phyloP scores from a whole-genome alignment of 257 asterid species.

The Nicotiana tomentosiformis region DNA sequence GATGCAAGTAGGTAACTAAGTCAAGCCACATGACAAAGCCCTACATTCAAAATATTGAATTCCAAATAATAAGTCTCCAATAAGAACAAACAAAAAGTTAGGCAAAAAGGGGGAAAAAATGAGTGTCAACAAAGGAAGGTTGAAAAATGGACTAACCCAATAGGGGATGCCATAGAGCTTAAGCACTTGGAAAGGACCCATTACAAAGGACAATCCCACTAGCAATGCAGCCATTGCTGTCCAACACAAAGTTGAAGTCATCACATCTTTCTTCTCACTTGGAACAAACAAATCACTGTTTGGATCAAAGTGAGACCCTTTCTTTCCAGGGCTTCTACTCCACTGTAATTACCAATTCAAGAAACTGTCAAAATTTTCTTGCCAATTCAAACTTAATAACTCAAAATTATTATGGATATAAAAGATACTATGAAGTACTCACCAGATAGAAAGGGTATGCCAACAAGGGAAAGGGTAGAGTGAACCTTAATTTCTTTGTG shows the following conservation, averaged over 20 bases:
- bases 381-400: neutral
- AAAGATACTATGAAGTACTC: constrained; percentile 6
- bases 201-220: constrained; percentile 57
- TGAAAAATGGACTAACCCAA: constrained; percentile 40
- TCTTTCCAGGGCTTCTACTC: constrained; percentile 90
- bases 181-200: constrained; percentile 75
- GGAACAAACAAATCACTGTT: constrained; percentile 77
- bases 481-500: constrained; percentile 72
- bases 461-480: constrained; percentile 82
- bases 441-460: constrained; percentile 92
- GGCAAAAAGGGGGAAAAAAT: neutral
- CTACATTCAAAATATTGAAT: constrained; percentile 16
- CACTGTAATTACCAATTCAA: constrained; percentile 42
- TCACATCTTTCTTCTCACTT: constrained; percentile 71
- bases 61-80: neutral
- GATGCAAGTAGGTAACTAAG: constrained; percentile 42
- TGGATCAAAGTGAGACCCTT: constrained; percentile 85
- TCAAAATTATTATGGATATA: neutral
- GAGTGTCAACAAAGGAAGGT: neutral
- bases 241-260: constrained; percentile 88
- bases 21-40: constrained; percentile 43
- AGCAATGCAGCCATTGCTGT: constrained; percentile 77
- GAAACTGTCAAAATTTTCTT: neutral
- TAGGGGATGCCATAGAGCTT: constrained; percentile 87
- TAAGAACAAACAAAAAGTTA: neutral